Evolutionary conservation across 208 protist species (phyloP), one percentile per base, ranked within the genome.

Genomic region (Strigomonas culicis): DNA sequence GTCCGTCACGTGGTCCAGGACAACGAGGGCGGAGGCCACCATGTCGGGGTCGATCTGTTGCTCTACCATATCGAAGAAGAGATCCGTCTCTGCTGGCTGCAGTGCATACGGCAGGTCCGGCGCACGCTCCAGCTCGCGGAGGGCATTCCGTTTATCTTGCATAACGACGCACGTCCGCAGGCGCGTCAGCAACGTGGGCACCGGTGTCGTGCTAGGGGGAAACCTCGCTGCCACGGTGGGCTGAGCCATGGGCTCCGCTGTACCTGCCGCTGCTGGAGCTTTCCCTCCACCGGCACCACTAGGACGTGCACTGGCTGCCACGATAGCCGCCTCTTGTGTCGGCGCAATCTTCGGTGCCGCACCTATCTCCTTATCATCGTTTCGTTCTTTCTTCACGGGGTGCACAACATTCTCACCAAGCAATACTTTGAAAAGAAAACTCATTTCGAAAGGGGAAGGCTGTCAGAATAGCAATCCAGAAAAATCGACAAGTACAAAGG

Each of bases 361-460:
- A 0, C 24, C 27, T 19, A 11, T 22, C 15, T 27, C 27, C 10
- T 59, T 22, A 17, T 36, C 25, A 19, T 47, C 50, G 0, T 39
- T 1, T n/a, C 24, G 19, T 41, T 10, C 19, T 10, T 25, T 55
- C 28, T n/a, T 24, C 10, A 27, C 39, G 28, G 88, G 88, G 58
- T 94, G 88, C 15, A 94, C 88, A n/a, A 94, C 83, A 19, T 70
- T 63, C 24, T 92, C 70, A 4, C 88, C 88, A 17, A 94, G 63
- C n/a, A 94, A 63, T 1, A 72, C 72, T 47, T 78, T 87, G 25
- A 92, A 78, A 11, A 94, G 52, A 59, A 89, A 81, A 59, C 88
- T 94, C 88, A 94, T 94, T 55, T n/a, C 11, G 44, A 57, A 66
- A 55, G 30, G 31, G 39, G 4, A 24, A 31, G 39, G 49, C 58